A percentile compares a stretch with the other conserved stretches of the same genome.
Evolutionary conservation across 192 early-diverging fungal species (phyloP).

Genomic region (Blastocladiella britannica): DNA sequence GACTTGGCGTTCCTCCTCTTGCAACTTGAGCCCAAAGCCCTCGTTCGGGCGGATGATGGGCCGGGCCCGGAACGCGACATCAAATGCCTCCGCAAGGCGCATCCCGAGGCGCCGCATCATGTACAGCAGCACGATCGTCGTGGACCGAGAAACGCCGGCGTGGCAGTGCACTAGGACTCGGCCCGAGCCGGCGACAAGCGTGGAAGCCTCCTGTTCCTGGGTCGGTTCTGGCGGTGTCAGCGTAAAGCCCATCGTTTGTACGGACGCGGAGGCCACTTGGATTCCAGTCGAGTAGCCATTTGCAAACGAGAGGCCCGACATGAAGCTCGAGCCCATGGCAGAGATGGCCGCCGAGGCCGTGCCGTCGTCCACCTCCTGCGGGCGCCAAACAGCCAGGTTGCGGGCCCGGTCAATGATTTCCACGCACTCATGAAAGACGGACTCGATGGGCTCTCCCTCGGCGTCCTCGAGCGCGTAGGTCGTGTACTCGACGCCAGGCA

Average conservation of each 20-base stretch:
- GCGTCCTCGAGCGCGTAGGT: neutral
- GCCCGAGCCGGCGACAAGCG: conserved; percentile 17
- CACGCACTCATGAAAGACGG: conserved; percentile 30
- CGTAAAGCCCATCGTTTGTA: too few species aligned
- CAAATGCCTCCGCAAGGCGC: conserved; percentile 41
- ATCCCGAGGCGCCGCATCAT: conserved; percentile 51
- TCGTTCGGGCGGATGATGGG: conserved; percentile 67
- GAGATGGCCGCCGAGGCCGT: too few species aligned
- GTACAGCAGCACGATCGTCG: conserved; percentile 66
- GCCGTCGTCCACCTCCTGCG: neutral
- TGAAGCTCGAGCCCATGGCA: too few species aligned
- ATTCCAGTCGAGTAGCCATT: too few species aligned
- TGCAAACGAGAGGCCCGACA: too few species aligned
- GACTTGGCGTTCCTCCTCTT: conserved; percentile 30
- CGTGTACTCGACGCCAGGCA: neutral
- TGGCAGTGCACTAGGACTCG: conserved; percentile 67
- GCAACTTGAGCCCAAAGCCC: conserved; percentile 54
- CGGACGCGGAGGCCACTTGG: too few species aligned
- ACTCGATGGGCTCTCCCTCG: neutral
- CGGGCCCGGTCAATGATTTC: conserved; percentile 42
- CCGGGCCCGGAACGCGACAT: conserved; percentile 45
- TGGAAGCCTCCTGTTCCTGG: too few species aligned
- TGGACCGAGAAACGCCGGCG: conserved; percentile 71
- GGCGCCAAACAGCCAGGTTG: neutral
- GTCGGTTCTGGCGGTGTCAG: too few species aligned